Percentiles rank a stretch among this genome's conserved stretches.
Evolutionary conservation across 1,139 yeast genomes (phyloP).

Genomic region (Debaryomyces singareniensis): DNA sequence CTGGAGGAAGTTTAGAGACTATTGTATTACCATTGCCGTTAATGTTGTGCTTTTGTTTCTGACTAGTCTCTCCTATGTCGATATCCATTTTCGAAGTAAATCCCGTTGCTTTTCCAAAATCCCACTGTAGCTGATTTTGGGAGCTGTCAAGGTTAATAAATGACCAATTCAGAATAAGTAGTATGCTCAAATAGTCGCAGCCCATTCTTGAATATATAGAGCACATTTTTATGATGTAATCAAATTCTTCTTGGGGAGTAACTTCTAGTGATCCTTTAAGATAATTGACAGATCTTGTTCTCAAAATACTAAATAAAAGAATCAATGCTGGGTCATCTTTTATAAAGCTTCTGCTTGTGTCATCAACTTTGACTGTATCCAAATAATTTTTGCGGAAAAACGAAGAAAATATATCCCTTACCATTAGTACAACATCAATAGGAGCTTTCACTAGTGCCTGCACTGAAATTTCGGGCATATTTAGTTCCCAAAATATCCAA

Average conservation of each 20-base stretch:
- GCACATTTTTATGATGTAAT: conserved; percentile 56
- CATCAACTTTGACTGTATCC: background rate
- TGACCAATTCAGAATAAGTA: conserved; percentile 62
- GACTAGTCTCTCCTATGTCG: background rate
- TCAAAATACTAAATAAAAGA: conserved; percentile 55
- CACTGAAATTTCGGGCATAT: conserved; percentile 48
- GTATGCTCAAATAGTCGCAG: conserved; percentile 70
- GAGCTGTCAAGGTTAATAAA: conserved; percentile 32
- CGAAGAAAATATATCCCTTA: conserved; percentile 17
- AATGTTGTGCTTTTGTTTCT: conserved; percentile 1
- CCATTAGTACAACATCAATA: conserved; percentile 28
- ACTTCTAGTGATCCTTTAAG: conserved; percentile 43
- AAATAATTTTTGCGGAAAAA: conserved; percentile 15
- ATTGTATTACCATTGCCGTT: too few relatives aligned
- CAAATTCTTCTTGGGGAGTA: conserved; percentile 48
- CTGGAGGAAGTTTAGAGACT: conserved; percentile 39
- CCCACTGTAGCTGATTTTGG: background rate
- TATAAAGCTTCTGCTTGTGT: conserved; percentile 27
- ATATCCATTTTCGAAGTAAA: background rate
- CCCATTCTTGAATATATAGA: conserved; percentile 82
- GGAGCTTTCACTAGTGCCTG: conserved; percentile 61
- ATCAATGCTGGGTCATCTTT: conserved; percentile 81
- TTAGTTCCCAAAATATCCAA: conserved; percentile 72
- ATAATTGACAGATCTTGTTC: conserved; percentile 41
- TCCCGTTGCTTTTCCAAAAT: background rate